Evolutionary conservation across 2,329 filamentous ascomycete species (phyloP), one percentile per base, ranked within the genome.

Genomic region (Arthrobotrys musiformis): DNA sequence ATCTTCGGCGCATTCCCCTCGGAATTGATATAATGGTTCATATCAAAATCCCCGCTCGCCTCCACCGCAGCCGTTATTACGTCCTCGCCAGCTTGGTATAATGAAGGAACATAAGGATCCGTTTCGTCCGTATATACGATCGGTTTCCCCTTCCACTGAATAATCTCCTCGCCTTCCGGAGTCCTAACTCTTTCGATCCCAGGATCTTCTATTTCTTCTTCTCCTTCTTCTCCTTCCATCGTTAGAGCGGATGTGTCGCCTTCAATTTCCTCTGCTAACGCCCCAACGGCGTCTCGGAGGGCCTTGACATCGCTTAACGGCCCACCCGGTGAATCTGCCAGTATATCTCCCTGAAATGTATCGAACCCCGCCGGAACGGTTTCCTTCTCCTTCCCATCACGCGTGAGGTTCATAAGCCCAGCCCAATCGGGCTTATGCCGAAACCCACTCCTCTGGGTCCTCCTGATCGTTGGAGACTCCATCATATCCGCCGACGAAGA

Each of bases 1-100:
- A 96, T 89, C 70, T 86, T 88, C 52, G 93, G 88, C 61, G 86
- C 87, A 44, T 88, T 26, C 11, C 56, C 37, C 4, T 75, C 70
- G 5, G 24, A 56, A 33, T 75, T 75, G 35, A 40, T 19, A 40
- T 75, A 75, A 35, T 63, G 54, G 5, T 64, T 62, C 19, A 69
- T 35, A 13, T 22, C 28, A 17, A 69, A 75, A 19, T 58, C 28
- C n/a, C 19, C 35, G 11, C 64, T 75, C 19, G 63, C 54, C 22
- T 62, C 37, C 2, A 63, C 33, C 13, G 63, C 54, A 2, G 56
- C 62, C 6, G 68, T 15, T n/a, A 68, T 2, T 7, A 50, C 42
- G 11, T 62, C 70, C 4, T 68, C 62, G 35, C 11, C 33, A 13
- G 56, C 33, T 17, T 75, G 70, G 9, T 62, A 75, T 5, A 8